Base-by-base conservation (phyloP, 1,284 basidiomycete species). In the Porogramme epimiltina region DNA sequence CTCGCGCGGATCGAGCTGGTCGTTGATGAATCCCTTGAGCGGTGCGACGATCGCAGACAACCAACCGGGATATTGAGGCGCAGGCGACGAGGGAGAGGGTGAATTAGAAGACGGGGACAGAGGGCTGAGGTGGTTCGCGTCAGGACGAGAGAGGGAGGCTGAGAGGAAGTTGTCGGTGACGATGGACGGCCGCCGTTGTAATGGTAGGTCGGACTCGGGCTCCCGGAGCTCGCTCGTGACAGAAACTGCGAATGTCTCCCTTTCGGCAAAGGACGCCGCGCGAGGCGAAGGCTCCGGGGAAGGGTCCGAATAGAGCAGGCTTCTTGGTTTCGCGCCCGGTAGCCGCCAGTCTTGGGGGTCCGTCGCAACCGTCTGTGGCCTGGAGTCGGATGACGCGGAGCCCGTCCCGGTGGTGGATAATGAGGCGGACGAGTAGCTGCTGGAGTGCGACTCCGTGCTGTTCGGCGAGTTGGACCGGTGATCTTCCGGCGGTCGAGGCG, bases 11-110 rank as follows among this genome's bases (percentile, higher is more conserved):
- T 89, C 79, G 19, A 79, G 63, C 0, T 72, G 65, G 46, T 82
- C 78, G 58, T 85, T 78, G 60, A 91, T 85, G 65, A 83, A 87
- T 26, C 78, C 75, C 43, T 79, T 76, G 15, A 91, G 68, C 2
- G 85, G 85, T 4, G 73, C 72, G n/a, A 91, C 76, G 9, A 84
- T 74, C 15, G 73, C 75, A 0, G 79, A 78, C 2, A 86, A 58
- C 68, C 68, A 68, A 10, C 65, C 68, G 0, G 65, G 61, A 38
- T 68, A 68, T 3, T 56, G 55, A 15, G 62, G 60, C 5, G 58
- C 59, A 15, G 66, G 66, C 10, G 66, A 64, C 23, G 41, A 15
- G 0, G 65, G 65, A 9, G 66, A 64, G 9, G 60, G 55, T 8
- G 54, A 55, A n/a, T 45, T 51, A 4, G 55, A 51, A 19, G 64